Conservation (phyloP, 164 flowering plant species). For the Amborella trichopoda region DNA sequence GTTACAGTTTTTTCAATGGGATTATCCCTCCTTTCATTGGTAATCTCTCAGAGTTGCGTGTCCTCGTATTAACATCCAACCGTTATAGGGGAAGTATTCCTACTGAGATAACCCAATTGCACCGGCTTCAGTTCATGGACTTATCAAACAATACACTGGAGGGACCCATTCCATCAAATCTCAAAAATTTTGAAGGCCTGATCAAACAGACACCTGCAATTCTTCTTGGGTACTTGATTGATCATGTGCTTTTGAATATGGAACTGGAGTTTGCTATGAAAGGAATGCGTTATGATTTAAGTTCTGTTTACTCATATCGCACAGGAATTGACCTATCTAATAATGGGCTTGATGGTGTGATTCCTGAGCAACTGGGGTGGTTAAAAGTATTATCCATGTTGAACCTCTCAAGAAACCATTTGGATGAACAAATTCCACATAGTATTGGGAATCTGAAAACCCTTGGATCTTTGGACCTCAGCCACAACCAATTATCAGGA, state of each 20-base stretch:
- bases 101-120: conserved; percentile 3
- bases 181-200: conserved; percentile 5
- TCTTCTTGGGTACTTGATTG: conserved; percentile 4
- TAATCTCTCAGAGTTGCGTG: conserved; percentile 6
- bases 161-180: conserved; percentile 6
- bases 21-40: conserved; percentile 13
- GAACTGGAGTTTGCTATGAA: conserved; percentile 7
- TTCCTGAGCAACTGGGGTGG: conserved; percentile 10
- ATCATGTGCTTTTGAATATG: not conserved
- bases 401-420: conserved; percentile 9
- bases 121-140: conserved; percentile 5
- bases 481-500: conserved; percentile 8
- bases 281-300: not conserved
- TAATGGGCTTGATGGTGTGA: conserved; percentile 6
- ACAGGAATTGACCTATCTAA: conserved; percentile 13
- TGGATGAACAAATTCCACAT: conserved; percentile 6
- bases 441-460: conserved; percentile 7
- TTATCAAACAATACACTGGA: conserved; percentile 9
- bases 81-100: conserved; percentile 6
- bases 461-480: conserved; percentile 9
- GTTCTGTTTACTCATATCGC: not conserved
- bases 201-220: not conserved
- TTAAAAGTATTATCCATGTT: conserved; percentile 6
- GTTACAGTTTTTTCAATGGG: conserved; percentile 8
- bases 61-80: conserved; percentile 12